Conservation (phyloP, 202 grass and related monocot genomes). For the Schoenoplectus triqueter region DNA sequence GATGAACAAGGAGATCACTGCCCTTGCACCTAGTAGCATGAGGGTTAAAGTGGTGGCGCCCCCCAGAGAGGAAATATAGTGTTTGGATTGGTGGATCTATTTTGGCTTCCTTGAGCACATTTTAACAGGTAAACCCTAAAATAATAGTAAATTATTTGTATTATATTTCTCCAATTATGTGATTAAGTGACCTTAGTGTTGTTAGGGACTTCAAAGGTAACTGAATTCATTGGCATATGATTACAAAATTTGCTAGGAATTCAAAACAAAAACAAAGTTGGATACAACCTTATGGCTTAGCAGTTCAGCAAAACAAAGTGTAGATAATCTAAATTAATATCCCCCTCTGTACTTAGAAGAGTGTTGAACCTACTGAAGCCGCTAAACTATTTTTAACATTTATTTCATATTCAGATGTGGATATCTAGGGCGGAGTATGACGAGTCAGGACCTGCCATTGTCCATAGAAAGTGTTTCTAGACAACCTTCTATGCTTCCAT, state of each 20-base stretch:
- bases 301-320: background rate
- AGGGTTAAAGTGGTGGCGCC: slow-evolving; percentile 93
- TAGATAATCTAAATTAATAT: background rate
- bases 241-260: background rate
- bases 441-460: slow-evolving; percentile 79
- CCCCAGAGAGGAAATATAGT: slow-evolving; percentile 91
- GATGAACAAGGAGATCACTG: slow-evolving; percentile 92
- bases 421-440: slow-evolving; percentile 80
- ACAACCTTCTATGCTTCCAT: background rate
- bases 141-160: background rate
- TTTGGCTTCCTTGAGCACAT: slow-evolving; percentile 85
- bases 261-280: background rate
- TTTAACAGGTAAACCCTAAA: slow-evolving; percentile 67
- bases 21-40: slow-evolving; percentile 84
- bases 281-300: background rate
- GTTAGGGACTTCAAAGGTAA: background rate
- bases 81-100: slow-evolving; percentile 92
- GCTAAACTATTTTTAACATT: background rate
- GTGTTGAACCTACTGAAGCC: background rate
- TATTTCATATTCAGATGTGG: slow-evolving; percentile 68
- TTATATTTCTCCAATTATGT: background rate
- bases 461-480: slow-evolving; percentile 93
- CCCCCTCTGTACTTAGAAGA: background rate
- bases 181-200: background rate
- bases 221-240: background rate